Conservation (phyloP, 805 yeast genomes). For the Debaryomyces maramus region DNA sequence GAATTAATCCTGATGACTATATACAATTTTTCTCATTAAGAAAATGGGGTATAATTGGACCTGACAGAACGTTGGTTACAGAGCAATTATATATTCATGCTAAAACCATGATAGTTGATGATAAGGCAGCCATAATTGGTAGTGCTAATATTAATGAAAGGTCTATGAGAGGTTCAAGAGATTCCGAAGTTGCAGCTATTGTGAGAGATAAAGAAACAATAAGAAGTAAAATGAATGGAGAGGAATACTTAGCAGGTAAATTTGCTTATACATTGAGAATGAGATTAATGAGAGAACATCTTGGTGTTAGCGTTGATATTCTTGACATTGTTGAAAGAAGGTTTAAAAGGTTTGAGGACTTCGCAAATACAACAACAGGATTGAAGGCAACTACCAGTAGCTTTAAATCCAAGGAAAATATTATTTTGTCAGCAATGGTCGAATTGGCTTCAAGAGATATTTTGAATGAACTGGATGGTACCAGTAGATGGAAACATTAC, state of each 20-base stretch:
- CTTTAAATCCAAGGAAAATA: constrained; percentile 33
- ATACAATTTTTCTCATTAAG: constrained; percentile 89
- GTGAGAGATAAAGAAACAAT: constrained; percentile 80
- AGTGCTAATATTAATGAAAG: constrained; percentile 97
- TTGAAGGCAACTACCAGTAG: constrained; percentile 45
- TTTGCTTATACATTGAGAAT: constrained; percentile 88
- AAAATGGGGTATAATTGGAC: constrained; percentile 94
- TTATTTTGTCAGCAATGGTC: constrained; percentile 62
- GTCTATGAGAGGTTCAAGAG: constrained; percentile 91
- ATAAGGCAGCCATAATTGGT: constrained; percentile 89
- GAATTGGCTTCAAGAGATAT: constrained; percentile 74
- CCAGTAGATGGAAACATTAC: constrained; percentile 44
- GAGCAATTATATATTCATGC: constrained; percentile 96
- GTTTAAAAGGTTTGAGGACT: constrained; percentile 49
- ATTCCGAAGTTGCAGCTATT: constrained; percentile 90
- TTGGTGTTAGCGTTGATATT: constrained; percentile 89
- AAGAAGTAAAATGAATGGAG: constrained; percentile 74
- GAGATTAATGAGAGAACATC: constrained; percentile 93
- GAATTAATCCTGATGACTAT: constrained; percentile 87
- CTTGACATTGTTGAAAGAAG: constrained; percentile 79
- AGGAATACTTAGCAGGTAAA: constrained; percentile 75
- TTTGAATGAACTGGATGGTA: constrained; percentile 50
- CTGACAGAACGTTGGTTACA: constrained; percentile 67
- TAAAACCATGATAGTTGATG: constrained; percentile 88
- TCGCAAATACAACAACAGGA: constrained; percentile 45